A percentile compares a stretch with the other conserved stretches of the same genome.
phyloP scores from a whole-genome alignment of 176 grass and related monocot genomes.

The Triticum turgidum region DNA sequence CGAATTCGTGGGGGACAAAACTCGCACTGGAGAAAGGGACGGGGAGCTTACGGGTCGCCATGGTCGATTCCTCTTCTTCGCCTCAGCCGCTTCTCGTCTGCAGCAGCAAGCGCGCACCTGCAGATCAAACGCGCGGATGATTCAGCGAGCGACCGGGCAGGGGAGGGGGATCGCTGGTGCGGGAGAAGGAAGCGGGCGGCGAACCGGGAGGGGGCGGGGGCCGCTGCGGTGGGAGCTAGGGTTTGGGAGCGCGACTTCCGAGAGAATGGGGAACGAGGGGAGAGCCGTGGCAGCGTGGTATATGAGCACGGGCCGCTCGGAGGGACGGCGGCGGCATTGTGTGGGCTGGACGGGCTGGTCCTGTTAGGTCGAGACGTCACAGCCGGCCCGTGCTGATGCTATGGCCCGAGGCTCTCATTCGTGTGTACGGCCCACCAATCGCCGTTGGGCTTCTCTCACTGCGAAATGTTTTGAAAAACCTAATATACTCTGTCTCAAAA shows the following conservation, averaged over 20 bases:
- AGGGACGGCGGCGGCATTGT: not conserved
- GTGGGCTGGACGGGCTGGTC: not conserved
- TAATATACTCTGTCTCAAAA: no score
- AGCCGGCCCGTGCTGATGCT: not conserved
- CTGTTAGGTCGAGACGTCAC: not conserved
- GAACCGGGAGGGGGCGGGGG: slow-evolving; percentile 1
- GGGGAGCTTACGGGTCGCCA: slow-evolving; percentile 48
- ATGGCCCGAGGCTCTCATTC: no score
- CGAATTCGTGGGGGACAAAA: not conserved
- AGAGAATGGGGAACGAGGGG: not conserved
- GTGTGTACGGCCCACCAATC: no score
- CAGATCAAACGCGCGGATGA: slow-evolving; percentile 33
- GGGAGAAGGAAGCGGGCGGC: not conserved
- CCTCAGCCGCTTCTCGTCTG: not conserved
- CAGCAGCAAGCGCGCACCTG: slow-evolving; percentile 9
- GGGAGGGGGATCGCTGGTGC: no score
- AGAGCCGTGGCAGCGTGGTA: not conserved
- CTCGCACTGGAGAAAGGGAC: not conserved
- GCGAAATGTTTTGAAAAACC: no score
- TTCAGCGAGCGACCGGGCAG: not conserved
- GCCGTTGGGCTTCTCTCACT: no score
- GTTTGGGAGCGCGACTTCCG: not conserved
- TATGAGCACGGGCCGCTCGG: slow-evolving; percentile 17
- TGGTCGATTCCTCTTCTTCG: slow-evolving; percentile 33
- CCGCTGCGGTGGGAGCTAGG: slow-evolving; percentile 13